These are phyloP conservation scores for Ogataea paradorogensis DNA, from an alignment of 805 yeast species.

Conservation along the genomic window DNA sequence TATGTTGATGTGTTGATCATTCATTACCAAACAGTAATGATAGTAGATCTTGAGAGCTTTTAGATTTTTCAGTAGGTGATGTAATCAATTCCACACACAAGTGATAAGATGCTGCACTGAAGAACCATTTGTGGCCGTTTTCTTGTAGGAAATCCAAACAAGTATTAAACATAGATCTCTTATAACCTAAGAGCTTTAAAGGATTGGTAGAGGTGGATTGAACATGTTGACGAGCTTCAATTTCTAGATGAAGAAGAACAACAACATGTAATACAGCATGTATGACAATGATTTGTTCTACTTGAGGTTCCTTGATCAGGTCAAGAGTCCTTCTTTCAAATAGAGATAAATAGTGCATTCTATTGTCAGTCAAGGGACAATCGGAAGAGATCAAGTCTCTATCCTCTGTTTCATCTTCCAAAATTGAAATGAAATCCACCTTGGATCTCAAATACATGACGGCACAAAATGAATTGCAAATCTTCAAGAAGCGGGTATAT, in stretches of 20 bases:
- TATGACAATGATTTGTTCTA: conserved; percentile 27
- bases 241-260: conserved; percentile 28
- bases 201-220: conserved; percentile 7
- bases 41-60: conserved; percentile 15
- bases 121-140: conserved; percentile 30
- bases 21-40: conserved; percentile 12
- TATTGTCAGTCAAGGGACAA: conserved; percentile 22
- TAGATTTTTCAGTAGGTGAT: conserved; percentile 2
- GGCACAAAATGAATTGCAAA: conserved; percentile 21
- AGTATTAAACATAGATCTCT: conserved; percentile 13
- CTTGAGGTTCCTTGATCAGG: conserved; percentile 12
- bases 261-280: conserved; percentile 31
- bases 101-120: conserved; percentile 30
- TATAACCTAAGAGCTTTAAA: conserved; percentile 12
- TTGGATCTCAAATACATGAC: conserved; percentile 29
- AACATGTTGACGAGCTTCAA: conserved; percentile 22
- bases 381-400: conserved; percentile 8
- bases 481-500: conserved; percentile 16
- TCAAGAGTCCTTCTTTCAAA: conserved; percentile 18
- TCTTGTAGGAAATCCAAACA: conserved; percentile 19
- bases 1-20: conserved; percentile 1
- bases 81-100: conserved; percentile 21
- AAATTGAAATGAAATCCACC: conserved; percentile 28
- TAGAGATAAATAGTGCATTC: conserved; percentile 16
- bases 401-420: conserved; percentile 17